These are phyloP conservation scores for Sistotremastrum suecicum DNA, from an alignment of 768 basidiomycete genomes.

Conservation along the genomic window DNA sequence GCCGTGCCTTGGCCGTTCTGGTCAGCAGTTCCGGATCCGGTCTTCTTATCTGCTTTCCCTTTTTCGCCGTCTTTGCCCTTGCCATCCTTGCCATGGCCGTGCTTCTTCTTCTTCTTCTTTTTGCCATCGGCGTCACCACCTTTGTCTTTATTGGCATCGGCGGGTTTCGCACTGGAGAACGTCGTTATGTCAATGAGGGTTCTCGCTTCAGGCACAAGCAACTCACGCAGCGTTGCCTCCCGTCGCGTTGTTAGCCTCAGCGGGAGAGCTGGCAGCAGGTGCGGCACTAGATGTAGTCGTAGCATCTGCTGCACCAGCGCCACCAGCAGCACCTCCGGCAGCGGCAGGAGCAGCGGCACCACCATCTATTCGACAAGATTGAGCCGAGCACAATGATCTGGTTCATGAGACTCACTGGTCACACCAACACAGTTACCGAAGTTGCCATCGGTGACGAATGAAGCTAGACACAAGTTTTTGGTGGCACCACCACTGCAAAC, in stretches of 20 bases:
- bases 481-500: constrained; percentile 34
- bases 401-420: constrained; percentile 15
- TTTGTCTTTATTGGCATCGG: too few species aligned
- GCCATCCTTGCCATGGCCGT: too few species aligned
- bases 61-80: too few species aligned
- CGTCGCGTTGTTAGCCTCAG: constrained; percentile 3
- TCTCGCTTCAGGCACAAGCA: too few species aligned
- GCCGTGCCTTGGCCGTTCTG: too few species aligned
- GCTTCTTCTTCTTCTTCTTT: too few species aligned
- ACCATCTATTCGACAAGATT: constrained; percentile 2
- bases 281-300: neutral
- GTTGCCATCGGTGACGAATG: constrained; percentile 32
- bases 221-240: neutral
- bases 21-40: too few species aligned
- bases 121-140: too few species aligned
- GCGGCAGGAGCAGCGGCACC: constrained; percentile 4
- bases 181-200: too few species aligned
- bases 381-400: constrained; percentile 11
- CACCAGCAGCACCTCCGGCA: constrained; percentile 2
- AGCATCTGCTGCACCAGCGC: constrained; percentile 1
- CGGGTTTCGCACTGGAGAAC: too few species aligned
- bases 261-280: constrained; percentile 2
- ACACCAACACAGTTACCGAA: constrained; percentile 38
- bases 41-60: too few species aligned
- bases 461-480: constrained; percentile 34